These are phyloP conservation scores for Raphanus raphanistrum DNA, from an alignment of 345 rosid genomes.

Conservation along the genomic window DNA sequence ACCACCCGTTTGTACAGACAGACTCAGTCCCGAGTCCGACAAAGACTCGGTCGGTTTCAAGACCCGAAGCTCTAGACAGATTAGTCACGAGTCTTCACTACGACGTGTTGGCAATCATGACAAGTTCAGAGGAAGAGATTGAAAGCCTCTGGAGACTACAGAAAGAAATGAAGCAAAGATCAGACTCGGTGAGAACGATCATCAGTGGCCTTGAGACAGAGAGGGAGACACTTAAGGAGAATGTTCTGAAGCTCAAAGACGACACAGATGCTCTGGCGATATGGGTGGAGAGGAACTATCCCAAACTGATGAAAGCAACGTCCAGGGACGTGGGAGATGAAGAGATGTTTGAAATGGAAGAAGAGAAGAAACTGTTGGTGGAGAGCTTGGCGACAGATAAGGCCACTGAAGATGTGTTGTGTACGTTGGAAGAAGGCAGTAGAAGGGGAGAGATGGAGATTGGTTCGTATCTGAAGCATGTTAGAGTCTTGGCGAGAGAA, in stretches of 20 bases:
- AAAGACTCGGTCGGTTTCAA: conserved; percentile 43
- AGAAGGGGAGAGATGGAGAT: conserved; percentile 42
- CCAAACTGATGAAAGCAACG: background rate
- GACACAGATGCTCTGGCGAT: conserved; percentile 36
- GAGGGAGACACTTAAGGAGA: conserved; percentile 38
- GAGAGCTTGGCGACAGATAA: conserved; percentile 47
- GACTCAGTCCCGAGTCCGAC: conserved; percentile 21
- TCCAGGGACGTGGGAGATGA: conserved; percentile 10
- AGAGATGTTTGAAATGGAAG: conserved; percentile 41
- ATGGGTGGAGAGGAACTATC: conserved; percentile 50
- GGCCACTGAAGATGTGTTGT: conserved; percentile 62
- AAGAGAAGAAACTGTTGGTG: conserved; percentile 17
- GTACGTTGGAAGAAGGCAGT: conserved; percentile 53
- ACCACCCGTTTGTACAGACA: conserved; percentile 50
- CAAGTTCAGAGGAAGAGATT: conserved; percentile 41
- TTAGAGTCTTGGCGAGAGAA: conserved; percentile 70
- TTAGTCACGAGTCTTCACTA: conserved; percentile 59
- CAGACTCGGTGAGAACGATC: background rate
- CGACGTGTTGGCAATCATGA: conserved; percentile 40
- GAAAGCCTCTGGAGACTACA: conserved; percentile 44
- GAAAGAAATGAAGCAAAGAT: conserved; percentile 40
- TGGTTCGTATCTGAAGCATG: conserved; percentile 54
- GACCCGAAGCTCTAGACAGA: conserved; percentile 65
- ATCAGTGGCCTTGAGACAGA: conserved; percentile 45
- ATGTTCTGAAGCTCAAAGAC: conserved; percentile 24